Evolutionary conservation across 2,329 filamentous ascomycete species (phyloP).

Genomic region (Diplodia corticola): DNA sequence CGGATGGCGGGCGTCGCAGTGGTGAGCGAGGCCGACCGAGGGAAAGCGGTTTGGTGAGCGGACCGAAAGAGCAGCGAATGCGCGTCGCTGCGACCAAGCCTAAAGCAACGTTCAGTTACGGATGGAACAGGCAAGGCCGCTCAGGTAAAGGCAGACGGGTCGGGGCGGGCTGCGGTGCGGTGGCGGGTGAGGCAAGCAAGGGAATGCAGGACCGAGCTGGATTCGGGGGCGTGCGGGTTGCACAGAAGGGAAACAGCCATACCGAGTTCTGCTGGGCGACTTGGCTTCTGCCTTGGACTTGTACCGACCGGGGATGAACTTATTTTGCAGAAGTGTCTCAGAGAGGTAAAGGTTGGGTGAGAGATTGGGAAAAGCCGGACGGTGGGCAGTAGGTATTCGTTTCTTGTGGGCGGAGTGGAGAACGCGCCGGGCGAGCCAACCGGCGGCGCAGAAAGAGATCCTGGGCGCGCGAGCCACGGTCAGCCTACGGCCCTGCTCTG

Average conservation of each 20-base stretch:
- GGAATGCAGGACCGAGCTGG: constrained; percentile 28
- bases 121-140: constrained; percentile 24
- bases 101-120: constrained; percentile 25
- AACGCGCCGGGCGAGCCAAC: constrained; percentile 18
- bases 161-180: constrained; percentile 28
- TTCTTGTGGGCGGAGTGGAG: constrained; percentile 24
- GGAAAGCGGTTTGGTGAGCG: constrained; percentile 21
- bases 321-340: constrained; percentile 37
- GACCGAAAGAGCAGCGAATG: constrained; percentile 22
- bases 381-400: constrained; percentile 37
- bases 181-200: constrained; percentile 40
- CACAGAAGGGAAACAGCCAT: constrained; percentile 21
- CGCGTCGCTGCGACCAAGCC: constrained; percentile 21
- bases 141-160: constrained; percentile 31
- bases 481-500: constrained; percentile 21
- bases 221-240: constrained; percentile 20
- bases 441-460: constrained; percentile 24
- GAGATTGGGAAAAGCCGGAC: constrained; percentile 43
- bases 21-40: constrained; percentile 31
- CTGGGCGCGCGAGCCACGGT: constrained; percentile 23
- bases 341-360: constrained; percentile 42
- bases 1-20: constrained; percentile 26
- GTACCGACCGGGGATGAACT: constrained; percentile 25
- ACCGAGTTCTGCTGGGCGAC: constrained; percentile 22
- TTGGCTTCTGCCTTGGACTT: constrained; percentile 23